Evolutionary conservation across 345 rosid species (phyloP).

Genomic region (Eucalyptus marginata): DNA sequence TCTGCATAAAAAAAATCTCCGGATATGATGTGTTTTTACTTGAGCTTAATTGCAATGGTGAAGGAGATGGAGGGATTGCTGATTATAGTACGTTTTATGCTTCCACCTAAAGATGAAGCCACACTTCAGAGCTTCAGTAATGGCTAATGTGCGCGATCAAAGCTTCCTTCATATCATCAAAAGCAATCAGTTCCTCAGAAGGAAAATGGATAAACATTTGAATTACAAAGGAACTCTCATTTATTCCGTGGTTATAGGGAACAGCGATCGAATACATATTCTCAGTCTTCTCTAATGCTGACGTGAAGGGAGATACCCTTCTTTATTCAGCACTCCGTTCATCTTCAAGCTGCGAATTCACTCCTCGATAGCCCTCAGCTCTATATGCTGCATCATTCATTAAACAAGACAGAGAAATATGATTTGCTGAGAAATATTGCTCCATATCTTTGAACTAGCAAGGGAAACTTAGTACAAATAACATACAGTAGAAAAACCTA

Average conservation of each 20-base stretch:
- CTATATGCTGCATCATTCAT: not conserved
- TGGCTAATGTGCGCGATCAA: not conserved
- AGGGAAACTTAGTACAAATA: not conserved
- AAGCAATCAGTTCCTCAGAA: not conserved
- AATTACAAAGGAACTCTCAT: not conserved
- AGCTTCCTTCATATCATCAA: not conserved
- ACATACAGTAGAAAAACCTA: not conserved
- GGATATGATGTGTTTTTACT: not conserved
- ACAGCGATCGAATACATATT: not conserved
- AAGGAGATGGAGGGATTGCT: not conserved
- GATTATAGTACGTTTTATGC: not conserved
- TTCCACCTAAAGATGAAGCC: not conserved
- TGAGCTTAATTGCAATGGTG: not conserved
- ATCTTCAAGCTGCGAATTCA: not conserved
- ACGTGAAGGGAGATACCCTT: not conserved
- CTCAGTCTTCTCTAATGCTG: not conserved
- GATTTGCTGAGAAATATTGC: not conserved
- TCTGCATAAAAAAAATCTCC: not conserved
- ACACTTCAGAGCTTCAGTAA: not conserved
- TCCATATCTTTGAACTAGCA: not conserved
- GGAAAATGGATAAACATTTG: not conserved
- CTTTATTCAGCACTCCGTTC: not conserved
- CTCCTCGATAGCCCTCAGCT: not conserved
- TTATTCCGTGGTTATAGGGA: not conserved
- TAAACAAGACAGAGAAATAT: not conserved